Evolutionary conservation across 208 protist genomes (phyloP).

Genomic region (Leishmania braziliensis): DNA sequence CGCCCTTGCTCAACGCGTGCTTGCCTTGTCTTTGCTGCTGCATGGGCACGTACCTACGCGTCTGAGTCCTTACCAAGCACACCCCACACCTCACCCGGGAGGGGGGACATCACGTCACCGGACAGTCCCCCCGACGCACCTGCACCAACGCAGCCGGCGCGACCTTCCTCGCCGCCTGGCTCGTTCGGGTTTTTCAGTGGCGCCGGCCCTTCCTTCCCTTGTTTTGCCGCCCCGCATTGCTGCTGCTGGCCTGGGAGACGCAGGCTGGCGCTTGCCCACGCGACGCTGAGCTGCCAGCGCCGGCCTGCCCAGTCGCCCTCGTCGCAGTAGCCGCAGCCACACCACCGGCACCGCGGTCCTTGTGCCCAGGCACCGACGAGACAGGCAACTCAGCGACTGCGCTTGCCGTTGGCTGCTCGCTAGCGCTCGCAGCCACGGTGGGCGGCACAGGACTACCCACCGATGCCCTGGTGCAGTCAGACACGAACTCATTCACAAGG

Average conservation of each 20-base stretch:
- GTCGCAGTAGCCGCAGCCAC: background rate
- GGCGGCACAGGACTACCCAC: background rate
- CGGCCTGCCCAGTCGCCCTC: background rate
- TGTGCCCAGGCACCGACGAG: slow-evolving; percentile 6
- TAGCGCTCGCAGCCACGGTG: background rate
- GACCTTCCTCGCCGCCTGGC: too few relatives aligned
- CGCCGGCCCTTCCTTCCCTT: slow-evolving; percentile 37
- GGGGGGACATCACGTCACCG: too few relatives aligned
- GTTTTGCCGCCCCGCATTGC: slow-evolving; percentile 12
- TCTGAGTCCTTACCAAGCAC: background rate
- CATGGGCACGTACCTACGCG: background rate
- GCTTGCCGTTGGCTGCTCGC: background rate
- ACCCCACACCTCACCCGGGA: background rate
- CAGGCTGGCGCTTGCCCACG: background rate
- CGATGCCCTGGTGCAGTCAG: slow-evolving; percentile 40
- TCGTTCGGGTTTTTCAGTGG: background rate
- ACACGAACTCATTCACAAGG: slow-evolving; percentile 67
- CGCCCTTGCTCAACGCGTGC: background rate
- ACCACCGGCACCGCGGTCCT: background rate
- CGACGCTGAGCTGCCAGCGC: background rate
- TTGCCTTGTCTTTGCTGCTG: background rate
- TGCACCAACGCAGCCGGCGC: too few relatives aligned
- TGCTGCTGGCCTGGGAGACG: slow-evolving; percentile 12
- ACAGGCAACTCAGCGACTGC: background rate
- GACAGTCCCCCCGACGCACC: too few relatives aligned